A percentile compares a stretch with the other conserved stretches of the same genome.
phyloP scores from a whole-genome alignment of 1,284 basidiomycete genomes.

The Cutaneotrichosporon cyanovorans region DNA sequence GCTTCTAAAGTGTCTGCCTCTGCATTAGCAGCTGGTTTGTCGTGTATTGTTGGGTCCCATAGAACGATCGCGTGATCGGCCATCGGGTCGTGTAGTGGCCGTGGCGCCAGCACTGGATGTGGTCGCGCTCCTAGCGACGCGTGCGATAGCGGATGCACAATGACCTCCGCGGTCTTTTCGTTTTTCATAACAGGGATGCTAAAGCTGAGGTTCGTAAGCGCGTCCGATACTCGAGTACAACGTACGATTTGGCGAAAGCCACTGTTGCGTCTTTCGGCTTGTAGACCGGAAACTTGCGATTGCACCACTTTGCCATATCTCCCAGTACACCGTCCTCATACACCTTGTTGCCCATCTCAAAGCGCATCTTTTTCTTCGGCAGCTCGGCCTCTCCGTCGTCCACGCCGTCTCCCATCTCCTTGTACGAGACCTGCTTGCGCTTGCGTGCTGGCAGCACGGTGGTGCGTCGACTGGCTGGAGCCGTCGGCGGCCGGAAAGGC shows the following conservation, averaged over 20 bases:
- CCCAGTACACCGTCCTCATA: constrained; percentile 46
- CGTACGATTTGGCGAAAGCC: constrained; percentile 50
- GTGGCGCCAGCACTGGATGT: constrained; percentile 71
- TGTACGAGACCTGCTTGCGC: constrained; percentile 73
- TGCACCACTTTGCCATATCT: constrained; percentile 49
- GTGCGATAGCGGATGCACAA: constrained; percentile 61
- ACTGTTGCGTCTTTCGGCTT: constrained; percentile 69
- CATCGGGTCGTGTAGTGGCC: constrained; percentile 94
- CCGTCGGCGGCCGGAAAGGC: constrained; percentile 65
- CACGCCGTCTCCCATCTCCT: constrained; percentile 55
- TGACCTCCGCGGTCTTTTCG: constrained; percentile 60
- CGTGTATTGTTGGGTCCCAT: constrained; percentile 94
- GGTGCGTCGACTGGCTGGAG: constrained; percentile 40
- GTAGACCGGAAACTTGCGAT: constrained; percentile 73
- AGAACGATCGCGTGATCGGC: constrained; percentile 94
- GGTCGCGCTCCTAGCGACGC: constrained; percentile 80
- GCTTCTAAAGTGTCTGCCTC: constrained; percentile 59
- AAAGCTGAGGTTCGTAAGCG: constrained; percentile 58
- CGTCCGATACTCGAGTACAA: background rate
- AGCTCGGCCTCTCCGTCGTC: constrained; percentile 29
- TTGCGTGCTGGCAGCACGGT: constrained; percentile 62
- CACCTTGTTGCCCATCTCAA: constrained; percentile 47
- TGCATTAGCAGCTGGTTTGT: constrained; percentile 64
- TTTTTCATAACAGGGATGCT: constrained; percentile 80
- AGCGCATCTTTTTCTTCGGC: constrained; percentile 53